Percentiles rank a stretch among this genome's conserved stretches.
These are phyloP conservation scores for Evansstolkia leycettana DNA, from an alignment of 495 filamentous ascomycete species.

Conservation along the genomic window DNA sequence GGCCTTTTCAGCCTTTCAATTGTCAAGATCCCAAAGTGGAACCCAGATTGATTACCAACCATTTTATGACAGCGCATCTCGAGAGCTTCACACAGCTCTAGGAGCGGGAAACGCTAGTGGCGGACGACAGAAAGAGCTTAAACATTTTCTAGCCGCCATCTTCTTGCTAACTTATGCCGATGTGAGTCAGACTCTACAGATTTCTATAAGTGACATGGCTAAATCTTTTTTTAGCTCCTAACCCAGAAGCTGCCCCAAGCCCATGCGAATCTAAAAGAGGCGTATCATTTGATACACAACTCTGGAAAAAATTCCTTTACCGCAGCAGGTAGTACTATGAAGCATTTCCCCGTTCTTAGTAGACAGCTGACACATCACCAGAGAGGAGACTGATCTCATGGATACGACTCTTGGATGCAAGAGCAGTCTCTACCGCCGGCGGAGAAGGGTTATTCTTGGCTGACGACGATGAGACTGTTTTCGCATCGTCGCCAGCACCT, in stretches of 20 bases:
- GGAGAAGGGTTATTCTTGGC: constrained; percentile 24
- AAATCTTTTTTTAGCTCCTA: no score
- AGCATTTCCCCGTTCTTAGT: not conserved
- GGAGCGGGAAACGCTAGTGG: no score
- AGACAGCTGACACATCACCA: no score
- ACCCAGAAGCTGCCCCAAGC: not conserved
- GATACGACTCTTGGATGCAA: constrained; percentile 23
- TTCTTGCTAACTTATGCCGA: not conserved
- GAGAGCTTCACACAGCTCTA: no score
- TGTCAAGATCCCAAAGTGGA: no score
- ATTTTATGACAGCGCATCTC: no score
- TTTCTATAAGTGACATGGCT: not conserved
- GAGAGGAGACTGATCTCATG: constrained; percentile 21
- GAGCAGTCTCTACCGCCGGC: constrained; percentile 24
- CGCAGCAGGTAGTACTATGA: not conserved
- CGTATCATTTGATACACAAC: not conserved
- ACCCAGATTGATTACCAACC: no score
- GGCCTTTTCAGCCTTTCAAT: no score
- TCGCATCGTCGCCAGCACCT: constrained; percentile 7
- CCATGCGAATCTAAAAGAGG: not conserved
- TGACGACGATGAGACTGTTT: constrained; percentile 13
- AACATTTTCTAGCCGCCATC: not conserved
- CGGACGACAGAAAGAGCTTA: not conserved
- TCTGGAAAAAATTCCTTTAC: not conserved
- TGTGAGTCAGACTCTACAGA: not conserved